A percentile compares a stretch with the other conserved stretches of the same genome.
phyloP scores from a whole-genome alignment of 2,329 filamentous ascomycete species.

The Onygena corvina region DNA sequence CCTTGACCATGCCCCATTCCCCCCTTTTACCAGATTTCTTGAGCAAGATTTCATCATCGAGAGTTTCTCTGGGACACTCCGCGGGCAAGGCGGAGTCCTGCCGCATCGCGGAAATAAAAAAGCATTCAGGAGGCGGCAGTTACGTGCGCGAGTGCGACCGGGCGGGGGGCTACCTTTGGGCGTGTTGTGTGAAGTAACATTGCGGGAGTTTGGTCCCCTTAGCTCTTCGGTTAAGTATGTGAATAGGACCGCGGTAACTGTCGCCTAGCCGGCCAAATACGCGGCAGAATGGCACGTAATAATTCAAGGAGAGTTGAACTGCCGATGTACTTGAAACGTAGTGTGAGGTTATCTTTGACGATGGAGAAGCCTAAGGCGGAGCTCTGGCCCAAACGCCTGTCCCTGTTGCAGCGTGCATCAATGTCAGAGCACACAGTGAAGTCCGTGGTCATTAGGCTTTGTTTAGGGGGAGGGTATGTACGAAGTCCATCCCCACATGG shows the following conservation, averaged over 20 bases:
- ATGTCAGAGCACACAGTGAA: neutral
- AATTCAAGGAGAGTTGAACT: neutral
- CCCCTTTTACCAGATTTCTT: neutral
- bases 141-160: conserved; percentile 1
- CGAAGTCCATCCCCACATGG: neutral
- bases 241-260: neutral
- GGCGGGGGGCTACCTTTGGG: neutral
- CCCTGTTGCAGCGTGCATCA: conserved; percentile 1
- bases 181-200: too few relatives aligned
- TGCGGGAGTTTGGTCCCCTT: too few relatives aligned
- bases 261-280: neutral
- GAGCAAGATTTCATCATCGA: neutral
- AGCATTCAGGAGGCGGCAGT: neutral
- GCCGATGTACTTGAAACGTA: neutral
- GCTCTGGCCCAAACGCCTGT: neutral
- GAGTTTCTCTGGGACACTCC: neutral
- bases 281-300: neutral
- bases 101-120: neutral
- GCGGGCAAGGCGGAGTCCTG: neutral
- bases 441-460: neutral
- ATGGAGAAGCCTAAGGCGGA: neutral
- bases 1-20: neutral
- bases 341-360: neutral
- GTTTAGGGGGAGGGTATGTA: neutral
- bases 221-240: neutral